Evolutionary conservation across 768 basidiomycete genomes (phyloP).

Genomic region (Auriscalpium microsporum): DNA sequence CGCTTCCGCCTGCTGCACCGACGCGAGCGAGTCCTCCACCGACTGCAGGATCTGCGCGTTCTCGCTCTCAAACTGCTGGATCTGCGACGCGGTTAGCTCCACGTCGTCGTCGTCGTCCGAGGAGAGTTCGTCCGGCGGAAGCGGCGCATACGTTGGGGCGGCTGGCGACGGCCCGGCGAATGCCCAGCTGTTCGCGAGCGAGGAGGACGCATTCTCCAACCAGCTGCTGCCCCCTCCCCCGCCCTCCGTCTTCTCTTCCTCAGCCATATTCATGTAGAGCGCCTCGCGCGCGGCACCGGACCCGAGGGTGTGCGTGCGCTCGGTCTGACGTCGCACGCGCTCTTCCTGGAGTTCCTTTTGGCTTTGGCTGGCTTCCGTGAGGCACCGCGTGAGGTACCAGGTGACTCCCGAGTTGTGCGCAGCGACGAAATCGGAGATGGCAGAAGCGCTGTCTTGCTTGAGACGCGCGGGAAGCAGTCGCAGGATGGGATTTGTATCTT

Average conservation of each 20-base stretch:
- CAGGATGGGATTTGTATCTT: conserved; percentile 54
- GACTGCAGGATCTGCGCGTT: conserved; percentile 79
- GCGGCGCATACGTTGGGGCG: conserved; percentile 14
- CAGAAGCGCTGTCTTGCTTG: conserved; percentile 39
- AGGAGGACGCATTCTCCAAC: conserved; percentile 34
- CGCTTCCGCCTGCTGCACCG: conserved; percentile 88
- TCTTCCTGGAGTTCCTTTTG: conserved; percentile 93
- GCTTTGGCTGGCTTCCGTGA: conserved; percentile 69
- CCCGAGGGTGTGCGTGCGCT: conserved; percentile 76
- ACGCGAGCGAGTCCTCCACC: conserved; percentile 79
- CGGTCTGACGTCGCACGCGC: conserved; percentile 79
- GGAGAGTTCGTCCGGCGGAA: conserved; percentile 35
- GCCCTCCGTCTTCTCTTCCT: conserved; percentile 12
- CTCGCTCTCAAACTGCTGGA: conserved; percentile 88
- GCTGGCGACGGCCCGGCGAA: conserved; percentile 34
- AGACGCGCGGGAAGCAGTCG: conserved; percentile 68
- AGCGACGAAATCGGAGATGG: conserved; percentile 66
- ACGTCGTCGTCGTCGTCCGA: conserved; percentile 62
- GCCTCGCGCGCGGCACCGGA: conserved; percentile 66
- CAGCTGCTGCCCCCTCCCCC: conserved; percentile 42
- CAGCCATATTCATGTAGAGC: conserved; percentile 17
- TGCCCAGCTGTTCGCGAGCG: conserved; percentile 35
- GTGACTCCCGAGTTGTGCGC: conserved; percentile 91
- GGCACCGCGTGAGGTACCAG: conserved; percentile 78
- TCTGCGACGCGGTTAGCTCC: conserved; percentile 79